Evolutionary conservation across 305 asterid species (phyloP).

Genomic region (Striga hermonthica): DNA sequence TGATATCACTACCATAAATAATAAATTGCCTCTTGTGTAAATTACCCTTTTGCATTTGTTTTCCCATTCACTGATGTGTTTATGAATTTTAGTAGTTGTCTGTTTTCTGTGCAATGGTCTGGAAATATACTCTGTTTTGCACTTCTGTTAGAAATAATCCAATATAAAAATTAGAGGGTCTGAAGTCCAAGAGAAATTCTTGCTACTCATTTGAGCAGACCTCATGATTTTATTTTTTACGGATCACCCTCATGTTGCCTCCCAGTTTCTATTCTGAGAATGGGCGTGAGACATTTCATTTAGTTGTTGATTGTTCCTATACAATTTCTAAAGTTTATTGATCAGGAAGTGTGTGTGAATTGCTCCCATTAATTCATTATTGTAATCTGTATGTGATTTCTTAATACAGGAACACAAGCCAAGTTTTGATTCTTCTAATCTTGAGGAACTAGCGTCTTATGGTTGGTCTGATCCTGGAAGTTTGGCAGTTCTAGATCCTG

Average conservation of each 20-base stretch:
- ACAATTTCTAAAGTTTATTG: neutral
- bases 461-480: conserved; percentile 69
- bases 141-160: neutral
- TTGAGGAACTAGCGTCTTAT: conserved; percentile 51
- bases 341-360: neutral
- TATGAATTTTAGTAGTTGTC: neutral
- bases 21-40: neutral
- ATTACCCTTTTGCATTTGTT: conserved; percentile 15
- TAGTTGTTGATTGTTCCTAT: conserved; percentile 1
- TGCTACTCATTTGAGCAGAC: conserved; percentile 6
- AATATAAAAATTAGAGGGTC: conserved; percentile 11
- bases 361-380: conserved; percentile 2
- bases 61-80: conserved; percentile 2
- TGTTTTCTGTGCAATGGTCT: conserved; percentile 3
- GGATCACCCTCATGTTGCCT: neutral
- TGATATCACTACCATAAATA: neutral
- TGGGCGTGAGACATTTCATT: conserved; percentile 13
- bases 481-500: conserved; percentile 35
- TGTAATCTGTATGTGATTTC: conserved; percentile 9
- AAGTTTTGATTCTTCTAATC: conserved; percentile 46
- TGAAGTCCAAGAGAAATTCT: conserved; percentile 10
- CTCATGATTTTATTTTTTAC: conserved; percentile 1
- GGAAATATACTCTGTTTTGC: conserved; percentile 1
- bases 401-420: conserved; percentile 50
- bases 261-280: conserved; percentile 7